A percentile compares a stretch with the other conserved stretches of the same genome.
Evolutionary conservation across 441 rosid species (phyloP).

Genomic region (Erysimum pusillum): DNA sequence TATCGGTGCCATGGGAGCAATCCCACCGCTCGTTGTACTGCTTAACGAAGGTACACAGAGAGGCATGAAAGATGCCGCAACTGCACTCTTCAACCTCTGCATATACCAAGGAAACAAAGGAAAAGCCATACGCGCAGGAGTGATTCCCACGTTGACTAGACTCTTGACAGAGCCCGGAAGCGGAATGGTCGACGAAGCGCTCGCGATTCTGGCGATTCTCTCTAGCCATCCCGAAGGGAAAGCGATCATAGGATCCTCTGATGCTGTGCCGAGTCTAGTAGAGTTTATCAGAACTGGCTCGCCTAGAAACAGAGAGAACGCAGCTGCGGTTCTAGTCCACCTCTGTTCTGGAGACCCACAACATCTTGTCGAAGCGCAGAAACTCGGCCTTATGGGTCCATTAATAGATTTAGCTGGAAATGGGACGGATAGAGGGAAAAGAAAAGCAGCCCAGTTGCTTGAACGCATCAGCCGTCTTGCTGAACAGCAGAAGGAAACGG

Average conservation of each 20-base stretch:
- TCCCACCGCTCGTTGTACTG: constrained; percentile 82
- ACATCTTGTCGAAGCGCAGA: constrained; percentile 72
- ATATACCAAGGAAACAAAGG: constrained; percentile 98
- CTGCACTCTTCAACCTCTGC: constrained; percentile 96
- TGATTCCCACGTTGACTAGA: constrained; percentile 77
- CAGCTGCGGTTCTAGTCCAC: constrained; percentile 94
- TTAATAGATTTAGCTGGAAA: constrained; percentile 78
- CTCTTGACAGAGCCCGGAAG: constrained; percentile 83
- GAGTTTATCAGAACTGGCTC: constrained; percentile 81
- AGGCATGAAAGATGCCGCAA: constrained; percentile 97
- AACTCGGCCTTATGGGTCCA: constrained; percentile 75
- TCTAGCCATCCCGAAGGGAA: constrained; percentile 94
- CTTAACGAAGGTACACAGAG: constrained; percentile 90
- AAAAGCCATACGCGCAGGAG: constrained; percentile 91
- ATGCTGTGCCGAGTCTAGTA: constrained; percentile 83
- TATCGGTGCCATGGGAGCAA: constrained; percentile 85
- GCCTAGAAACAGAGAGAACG: constrained; percentile 90
- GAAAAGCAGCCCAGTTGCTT: constrained; percentile 89
- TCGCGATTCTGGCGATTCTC: constrained; percentile 87
- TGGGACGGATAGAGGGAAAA: constrained; percentile 91
- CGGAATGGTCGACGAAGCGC: constrained; percentile 89
- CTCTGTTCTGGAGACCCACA: constrained; percentile 82
- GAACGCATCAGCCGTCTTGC: constrained; percentile 71
- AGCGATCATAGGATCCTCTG: constrained; percentile 80
- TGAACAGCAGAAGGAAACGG: constrained; percentile 75